Conservation (phyloP, 2,329 filamentous ascomycete species). For the Phyllachora maydis region DNA sequence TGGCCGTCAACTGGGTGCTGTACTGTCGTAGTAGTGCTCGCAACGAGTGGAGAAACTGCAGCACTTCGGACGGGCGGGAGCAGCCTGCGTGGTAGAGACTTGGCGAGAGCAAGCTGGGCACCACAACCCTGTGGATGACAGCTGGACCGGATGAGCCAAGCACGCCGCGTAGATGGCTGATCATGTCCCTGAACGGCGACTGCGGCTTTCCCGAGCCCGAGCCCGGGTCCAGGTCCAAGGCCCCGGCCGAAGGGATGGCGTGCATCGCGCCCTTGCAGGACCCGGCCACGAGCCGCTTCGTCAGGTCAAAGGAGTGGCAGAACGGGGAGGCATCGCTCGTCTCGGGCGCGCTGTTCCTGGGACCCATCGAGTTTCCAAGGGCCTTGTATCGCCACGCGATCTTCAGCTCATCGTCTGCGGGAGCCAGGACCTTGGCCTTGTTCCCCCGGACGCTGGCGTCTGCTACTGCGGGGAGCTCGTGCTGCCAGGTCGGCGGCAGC, state of each 20-base stretch:
- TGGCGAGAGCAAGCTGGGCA: slow-evolving; percentile 79
- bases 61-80: slow-evolving; percentile 48
- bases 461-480: slow-evolving; percentile 60
- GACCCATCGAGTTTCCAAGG: slow-evolving; percentile 34
- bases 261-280: slow-evolving; percentile 27
- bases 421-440: slow-evolving; percentile 16
- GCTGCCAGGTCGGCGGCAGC: slow-evolving; percentile 57
- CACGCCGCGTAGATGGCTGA: slow-evolving; percentile 33
- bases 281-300: slow-evolving; percentile 33
- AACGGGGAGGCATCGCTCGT: slow-evolving; percentile 20
- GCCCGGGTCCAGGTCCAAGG: slow-evolving; percentile 10
- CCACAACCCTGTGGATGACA: slow-evolving; percentile 57
- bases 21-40: slow-evolving; percentile 54
- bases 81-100: slow-evolving; percentile 54
- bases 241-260: slow-evolving; percentile 26
- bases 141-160: slow-evolving; percentile 35
- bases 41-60: slow-evolving; percentile 66
- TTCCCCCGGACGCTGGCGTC: slow-evolving; percentile 18
- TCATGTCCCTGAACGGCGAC: slow-evolving; percentile 42
- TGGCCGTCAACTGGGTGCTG: slow-evolving; percentile 40
- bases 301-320: slow-evolving; percentile 55
- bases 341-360: slow-evolving; percentile 8
- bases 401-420: slow-evolving; percentile 66
- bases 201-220: no score
- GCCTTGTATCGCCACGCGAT: slow-evolving; percentile 96